A percentile compares a stretch with the other conserved stretches of the same genome.
These are phyloP conservation scores for Suillus fuscotomentosus DNA, from an alignment of 768 basidiomycete genomes.

Conservation along the genomic window DNA sequence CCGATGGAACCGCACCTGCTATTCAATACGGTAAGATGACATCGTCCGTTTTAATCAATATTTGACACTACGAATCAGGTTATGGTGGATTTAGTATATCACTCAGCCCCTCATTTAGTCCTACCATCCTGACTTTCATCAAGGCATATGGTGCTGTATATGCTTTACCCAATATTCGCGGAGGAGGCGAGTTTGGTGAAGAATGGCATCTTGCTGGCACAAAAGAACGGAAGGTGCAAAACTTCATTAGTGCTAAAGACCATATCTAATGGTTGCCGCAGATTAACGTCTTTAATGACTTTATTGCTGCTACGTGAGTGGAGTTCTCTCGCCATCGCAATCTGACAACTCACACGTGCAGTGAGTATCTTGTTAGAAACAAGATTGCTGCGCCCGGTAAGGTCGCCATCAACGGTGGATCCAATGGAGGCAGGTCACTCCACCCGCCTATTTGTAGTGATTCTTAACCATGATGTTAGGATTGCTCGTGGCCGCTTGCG, in stretches of 20 bases:
- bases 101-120: constrained; percentile 70
- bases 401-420: constrained; percentile 75
- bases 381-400: constrained; percentile 69
- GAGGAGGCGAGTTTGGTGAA: constrained; percentile 80
- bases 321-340: constrained; percentile 1
- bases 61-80: constrained; percentile 35
- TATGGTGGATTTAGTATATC: constrained; percentile 83
- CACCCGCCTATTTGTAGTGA: neutral
- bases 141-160: constrained; percentile 67
- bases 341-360: constrained; percentile 22
- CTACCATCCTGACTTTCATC: constrained; percentile 69
- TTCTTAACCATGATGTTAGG: constrained; percentile 38
- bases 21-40: constrained; percentile 65
- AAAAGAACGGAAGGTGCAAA: constrained; percentile 62
- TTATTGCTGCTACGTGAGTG: constrained; percentile 75
- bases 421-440: constrained; percentile 65
- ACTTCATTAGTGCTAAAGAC: neutral
- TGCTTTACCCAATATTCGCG: constrained; percentile 60
- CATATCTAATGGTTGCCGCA: constrained; percentile 22
- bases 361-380: constrained; percentile 70
- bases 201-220: constrained; percentile 80
- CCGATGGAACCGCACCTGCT: constrained; percentile 74
- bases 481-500: constrained; percentile 79
- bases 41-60: neutral
- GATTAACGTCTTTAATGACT: constrained; percentile 80